A percentile compares a stretch with the other conserved stretches of the same genome.
Conservation (phyloP, 768 basidiomycete genomes). For the Termitomyces sp. region DNA sequence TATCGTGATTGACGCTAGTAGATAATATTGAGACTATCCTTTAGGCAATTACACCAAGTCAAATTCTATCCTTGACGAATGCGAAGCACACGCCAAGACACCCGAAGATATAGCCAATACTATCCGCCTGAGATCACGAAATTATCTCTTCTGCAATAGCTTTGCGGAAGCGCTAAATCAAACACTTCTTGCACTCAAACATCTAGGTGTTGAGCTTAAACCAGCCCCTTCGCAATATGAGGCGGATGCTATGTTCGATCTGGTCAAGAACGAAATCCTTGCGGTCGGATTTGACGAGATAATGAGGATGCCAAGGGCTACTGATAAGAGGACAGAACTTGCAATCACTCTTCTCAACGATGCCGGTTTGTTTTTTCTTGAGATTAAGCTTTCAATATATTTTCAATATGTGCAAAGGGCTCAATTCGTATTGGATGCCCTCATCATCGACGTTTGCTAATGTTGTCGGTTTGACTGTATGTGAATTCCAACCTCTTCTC, state of each 20-base stretch:
- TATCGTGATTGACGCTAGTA: too few relatives aligned
- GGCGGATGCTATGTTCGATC: constrained; percentile 62
- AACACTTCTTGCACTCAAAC: constrained; percentile 52
- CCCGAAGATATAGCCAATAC: constrained; percentile 53
- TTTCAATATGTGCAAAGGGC: constrained; percentile 29
- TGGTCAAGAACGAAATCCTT: constrained; percentile 66
- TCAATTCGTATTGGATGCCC: constrained; percentile 69
- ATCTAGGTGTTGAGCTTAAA: constrained; percentile 59
- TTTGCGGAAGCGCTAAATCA: constrained; percentile 52
- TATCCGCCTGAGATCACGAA: constrained; percentile 55
- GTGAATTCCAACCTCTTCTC: constrained; percentile 14
- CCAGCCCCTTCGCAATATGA: constrained; percentile 45
- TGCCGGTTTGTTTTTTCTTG: constrained; percentile 37
- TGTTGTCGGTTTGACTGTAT: constrained; percentile 61
- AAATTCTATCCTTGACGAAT: constrained; percentile 49
- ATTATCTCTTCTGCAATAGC: constrained; percentile 56
- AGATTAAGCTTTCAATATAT: not conserved
- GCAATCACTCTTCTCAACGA: constrained; percentile 66
- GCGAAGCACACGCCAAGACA: constrained; percentile 39
- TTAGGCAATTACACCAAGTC: constrained; percentile 52
- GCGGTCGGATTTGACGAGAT: constrained; percentile 68
- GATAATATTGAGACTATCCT: not conserved
- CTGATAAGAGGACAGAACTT: constrained; percentile 53
- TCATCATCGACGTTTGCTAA: constrained; percentile 50
- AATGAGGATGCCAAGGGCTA: constrained; percentile 53